phyloP scores from a whole-genome alignment of 2,329 filamentous ascomycete genomes.

The Triangularia verruculosa region DNA sequence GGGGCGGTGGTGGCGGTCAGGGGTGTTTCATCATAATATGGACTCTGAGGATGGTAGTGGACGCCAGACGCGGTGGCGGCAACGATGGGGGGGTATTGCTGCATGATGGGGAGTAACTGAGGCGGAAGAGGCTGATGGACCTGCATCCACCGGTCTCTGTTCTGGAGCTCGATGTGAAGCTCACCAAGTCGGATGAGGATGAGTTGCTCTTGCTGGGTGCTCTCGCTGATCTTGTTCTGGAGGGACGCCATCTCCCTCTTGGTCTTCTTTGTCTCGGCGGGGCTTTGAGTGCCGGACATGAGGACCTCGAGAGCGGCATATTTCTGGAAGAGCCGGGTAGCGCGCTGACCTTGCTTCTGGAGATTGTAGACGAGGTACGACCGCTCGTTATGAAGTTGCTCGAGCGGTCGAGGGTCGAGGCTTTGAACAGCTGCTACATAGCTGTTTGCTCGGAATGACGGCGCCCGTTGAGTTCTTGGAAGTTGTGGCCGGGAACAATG shows the following conservation, averaged over 20 bases:
- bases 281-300: constrained; percentile 11
- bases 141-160: constrained; percentile 39
- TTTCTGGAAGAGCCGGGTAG: constrained; percentile 38
- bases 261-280: constrained; percentile 23
- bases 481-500: neutral
- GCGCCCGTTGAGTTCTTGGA: neutral
- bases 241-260: constrained; percentile 44
- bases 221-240: constrained; percentile 42
- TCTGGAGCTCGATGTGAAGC: constrained; percentile 48
- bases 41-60: neutral
- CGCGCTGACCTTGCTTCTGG: constrained; percentile 38
- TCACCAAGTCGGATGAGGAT: constrained; percentile 48
- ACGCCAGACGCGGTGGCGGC: neutral
- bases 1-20: neutral
- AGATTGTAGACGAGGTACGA: constrained; percentile 45
- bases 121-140: neutral
- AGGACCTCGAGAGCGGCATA: constrained; percentile 39
- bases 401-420: constrained; percentile 40
- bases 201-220: constrained; percentile 44
- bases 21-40: neutral
- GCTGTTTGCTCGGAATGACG: neutral
- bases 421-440: constrained; percentile 21
- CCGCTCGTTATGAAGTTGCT: constrained; percentile 45
- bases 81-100: neutral
- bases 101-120: constrained; percentile 3